Percentiles rank a stretch among this genome's conserved stretches.
phyloP scores from a whole-genome alignment of 805 yeast genomes.

The Ogataea angusta region DNA sequence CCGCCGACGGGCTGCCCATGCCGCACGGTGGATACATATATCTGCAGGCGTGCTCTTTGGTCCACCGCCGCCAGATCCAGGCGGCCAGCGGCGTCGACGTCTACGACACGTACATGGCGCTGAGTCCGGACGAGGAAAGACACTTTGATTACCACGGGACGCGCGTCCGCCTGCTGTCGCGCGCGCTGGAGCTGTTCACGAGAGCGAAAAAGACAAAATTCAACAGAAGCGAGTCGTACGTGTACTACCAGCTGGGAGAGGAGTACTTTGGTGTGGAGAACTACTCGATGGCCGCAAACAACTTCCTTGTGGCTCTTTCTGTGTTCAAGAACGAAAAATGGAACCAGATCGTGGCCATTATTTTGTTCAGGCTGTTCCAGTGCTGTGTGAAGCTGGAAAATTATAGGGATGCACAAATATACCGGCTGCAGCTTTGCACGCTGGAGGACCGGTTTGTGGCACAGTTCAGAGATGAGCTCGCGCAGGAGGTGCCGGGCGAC shows the following conservation, averaged over 20 bases:
- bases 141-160: slow-evolving; percentile 19
- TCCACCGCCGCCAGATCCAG: slow-evolving; percentile 24
- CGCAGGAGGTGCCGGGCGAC: slow-evolving; percentile 6
- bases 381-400: slow-evolving; percentile 36
- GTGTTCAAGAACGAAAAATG: slow-evolving; percentile 41
- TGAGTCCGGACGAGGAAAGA: slow-evolving; percentile 24
- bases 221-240: slow-evolving; percentile 39
- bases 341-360: slow-evolving; percentile 32
- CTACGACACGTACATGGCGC: slow-evolving; percentile 29
- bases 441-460: slow-evolving; percentile 15
- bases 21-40: slow-evolving; percentile 44
- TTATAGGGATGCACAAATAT: slow-evolving; percentile 32
- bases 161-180: slow-evolving; percentile 33
- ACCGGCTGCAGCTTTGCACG: slow-evolving; percentile 33
- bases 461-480: slow-evolving; percentile 4
- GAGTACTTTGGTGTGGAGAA: slow-evolving; percentile 34
- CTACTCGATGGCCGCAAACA: slow-evolving; percentile 41
- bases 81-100: slow-evolving; percentile 11
- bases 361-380: slow-evolving; percentile 37
- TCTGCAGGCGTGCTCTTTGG: slow-evolving; percentile 36
- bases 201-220: slow-evolving; percentile 34
- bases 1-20: slow-evolving; percentile 30
- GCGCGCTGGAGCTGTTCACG: slow-evolving; percentile 36
- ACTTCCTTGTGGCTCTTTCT: slow-evolving; percentile 38
- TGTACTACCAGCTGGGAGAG: slow-evolving; percentile 52